These are phyloP conservation scores for Cylindrotheca closterium DNA, from an alignment of 108 stramenopile genomes.

Conservation along the genomic window DNA sequence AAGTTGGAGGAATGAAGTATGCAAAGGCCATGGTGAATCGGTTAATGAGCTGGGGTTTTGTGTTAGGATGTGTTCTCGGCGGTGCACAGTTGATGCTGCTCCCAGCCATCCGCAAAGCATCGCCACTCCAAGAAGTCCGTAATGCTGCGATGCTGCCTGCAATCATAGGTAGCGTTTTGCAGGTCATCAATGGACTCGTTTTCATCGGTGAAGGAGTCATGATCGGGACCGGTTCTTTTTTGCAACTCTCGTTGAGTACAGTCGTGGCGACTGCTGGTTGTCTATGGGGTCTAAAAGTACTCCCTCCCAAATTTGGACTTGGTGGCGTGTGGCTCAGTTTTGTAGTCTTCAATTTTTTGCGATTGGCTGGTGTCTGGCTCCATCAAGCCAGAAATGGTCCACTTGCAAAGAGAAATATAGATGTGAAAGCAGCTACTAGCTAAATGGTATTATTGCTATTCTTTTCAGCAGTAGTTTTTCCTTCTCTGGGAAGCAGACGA, in stretches of 20 bases:
- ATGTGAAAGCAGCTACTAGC: background rate
- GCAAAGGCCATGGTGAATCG: constrained; percentile 76
- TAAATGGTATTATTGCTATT: too few species aligned
- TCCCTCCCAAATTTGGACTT: constrained; percentile 66
- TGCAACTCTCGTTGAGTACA: constrained; percentile 73
- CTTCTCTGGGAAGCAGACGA: constrained; percentile 8
- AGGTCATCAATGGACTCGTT: constrained; percentile 83
- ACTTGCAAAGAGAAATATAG: constrained; percentile 35
- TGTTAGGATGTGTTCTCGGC: constrained; percentile 68
- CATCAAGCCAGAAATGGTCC: constrained; percentile 77
- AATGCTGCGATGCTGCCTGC: constrained; percentile 81
- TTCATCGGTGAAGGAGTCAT: constrained; percentile 85
- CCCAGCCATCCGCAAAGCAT: constrained; percentile 72
- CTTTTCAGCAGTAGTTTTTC: background rate
- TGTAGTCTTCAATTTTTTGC: constrained; percentile 76
- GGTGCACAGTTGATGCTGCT: constrained; percentile 65
- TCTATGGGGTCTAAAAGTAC: constrained; percentile 59
- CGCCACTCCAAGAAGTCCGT: constrained; percentile 80
- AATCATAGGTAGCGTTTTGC: constrained; percentile 75
- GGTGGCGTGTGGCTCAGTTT: constrained; percentile 88
- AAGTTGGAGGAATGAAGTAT: constrained; percentile 49
- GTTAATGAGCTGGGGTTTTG: constrained; percentile 81
- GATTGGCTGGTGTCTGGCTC: constrained; percentile 72
- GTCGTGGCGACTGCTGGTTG: constrained; percentile 71
- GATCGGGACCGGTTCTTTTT: constrained; percentile 65